A percentile compares a stretch with the other conserved stretches of the same genome.
Evolutionary conservation across 768 basidiomycete species (phyloP).

Genomic region (Cystobasidium onofrii): DNA sequence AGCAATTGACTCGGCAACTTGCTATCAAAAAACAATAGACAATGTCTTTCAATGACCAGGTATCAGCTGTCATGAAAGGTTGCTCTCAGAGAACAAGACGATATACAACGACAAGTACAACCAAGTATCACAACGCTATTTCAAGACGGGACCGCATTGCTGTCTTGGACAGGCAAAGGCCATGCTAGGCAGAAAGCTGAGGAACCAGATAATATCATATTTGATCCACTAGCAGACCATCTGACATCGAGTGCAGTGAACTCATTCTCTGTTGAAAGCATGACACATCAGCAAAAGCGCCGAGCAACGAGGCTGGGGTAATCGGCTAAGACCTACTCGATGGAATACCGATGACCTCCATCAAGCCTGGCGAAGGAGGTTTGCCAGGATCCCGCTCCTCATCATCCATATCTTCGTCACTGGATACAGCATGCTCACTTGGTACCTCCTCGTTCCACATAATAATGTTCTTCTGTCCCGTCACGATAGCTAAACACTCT

Average conservation of each 20-base stretch:
- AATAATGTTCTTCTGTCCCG: conserved; percentile 28
- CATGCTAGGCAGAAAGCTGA: conserved; percentile 18
- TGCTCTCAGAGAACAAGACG: too few species aligned
- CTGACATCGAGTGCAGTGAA: background rate
- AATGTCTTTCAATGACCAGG: too few species aligned
- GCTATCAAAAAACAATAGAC: too few species aligned
- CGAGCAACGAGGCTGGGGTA: too few species aligned
- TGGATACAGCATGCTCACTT: background rate
- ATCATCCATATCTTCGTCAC: conserved; percentile 12
- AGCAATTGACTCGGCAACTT: background rate
- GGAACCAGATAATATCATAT: conserved; percentile 8
- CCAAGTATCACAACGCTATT: too few species aligned
- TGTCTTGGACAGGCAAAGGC: conserved; percentile 7
- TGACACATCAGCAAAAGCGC: background rate
- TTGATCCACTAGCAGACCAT: conserved; percentile 2
- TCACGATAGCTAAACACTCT: conserved; percentile 7
- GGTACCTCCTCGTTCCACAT: conserved; percentile 13
- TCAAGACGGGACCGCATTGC: background rate
- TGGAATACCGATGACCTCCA: conserved; percentile 19
- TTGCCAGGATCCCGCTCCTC: background rate
- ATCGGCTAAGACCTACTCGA: background rate
- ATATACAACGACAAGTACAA: too few species aligned
- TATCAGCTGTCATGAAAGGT: too few species aligned
- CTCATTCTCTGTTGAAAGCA: conserved; percentile 4
- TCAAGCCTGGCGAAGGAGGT: background rate